Conservation (phyloP, 768 basidiomycete species). For the Termitomyces sp. region DNA sequence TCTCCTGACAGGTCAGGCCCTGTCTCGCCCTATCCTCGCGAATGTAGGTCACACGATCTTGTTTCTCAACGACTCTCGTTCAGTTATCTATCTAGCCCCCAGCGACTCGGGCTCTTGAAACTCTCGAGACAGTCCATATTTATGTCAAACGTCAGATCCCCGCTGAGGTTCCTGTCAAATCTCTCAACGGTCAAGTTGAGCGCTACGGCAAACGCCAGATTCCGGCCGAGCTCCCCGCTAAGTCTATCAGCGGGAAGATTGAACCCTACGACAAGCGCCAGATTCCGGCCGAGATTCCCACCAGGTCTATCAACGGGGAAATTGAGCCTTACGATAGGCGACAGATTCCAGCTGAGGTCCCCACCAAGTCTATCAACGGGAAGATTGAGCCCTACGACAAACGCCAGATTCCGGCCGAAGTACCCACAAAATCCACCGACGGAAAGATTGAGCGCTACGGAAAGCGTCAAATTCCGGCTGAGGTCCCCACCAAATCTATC, state of each 20-base stretch:
- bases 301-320: constrained; percentile 31
- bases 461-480: not conserved
- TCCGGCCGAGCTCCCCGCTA: constrained; percentile 25
- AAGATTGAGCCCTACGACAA: not conserved
- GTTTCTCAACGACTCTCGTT: too few species aligned
- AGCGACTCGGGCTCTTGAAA: constrained; percentile 26
- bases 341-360: not conserved
- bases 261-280: constrained; percentile 17
- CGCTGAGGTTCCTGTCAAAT: constrained; percentile 26
- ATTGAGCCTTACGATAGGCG: constrained; percentile 25
- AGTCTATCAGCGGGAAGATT: constrained; percentile 20
- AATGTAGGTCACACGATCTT: constrained; percentile 23
- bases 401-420: not conserved
- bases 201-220: constrained; percentile 21
- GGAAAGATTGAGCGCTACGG: not conserved
- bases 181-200: constrained; percentile 16
- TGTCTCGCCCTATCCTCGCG: constrained; percentile 41
- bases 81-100: constrained; percentile 26
- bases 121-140: constrained; percentile 39
- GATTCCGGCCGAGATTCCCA: constrained; percentile 23
- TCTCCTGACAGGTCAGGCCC: constrained; percentile 41
- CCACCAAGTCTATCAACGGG: not conserved
- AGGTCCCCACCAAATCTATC: not conserved
- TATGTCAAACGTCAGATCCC: constrained; percentile 39
- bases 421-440: not conserved